Evolutionary conservation across 345 rosid species (phyloP), one percentile per base, ranked within the genome.

Genomic region (Salix viminalis): DNA sequence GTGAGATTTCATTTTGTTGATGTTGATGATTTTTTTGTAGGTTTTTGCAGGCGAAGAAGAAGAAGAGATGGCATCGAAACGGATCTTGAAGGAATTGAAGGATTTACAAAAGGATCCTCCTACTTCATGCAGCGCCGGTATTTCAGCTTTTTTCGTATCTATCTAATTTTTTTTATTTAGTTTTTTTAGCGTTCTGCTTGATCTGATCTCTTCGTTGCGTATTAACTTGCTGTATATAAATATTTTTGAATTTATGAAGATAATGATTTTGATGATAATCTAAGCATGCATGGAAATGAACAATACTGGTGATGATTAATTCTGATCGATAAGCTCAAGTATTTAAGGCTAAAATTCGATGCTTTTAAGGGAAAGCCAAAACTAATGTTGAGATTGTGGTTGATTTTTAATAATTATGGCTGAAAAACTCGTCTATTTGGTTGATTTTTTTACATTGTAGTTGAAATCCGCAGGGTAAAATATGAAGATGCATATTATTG

Each of bases 71-170:
- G 81, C 81, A 3, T 78, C 81, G 15, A 78, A 78, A 46, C 77
- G 81, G 72, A 78, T 78, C 81, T 73, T 78, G 73, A 78, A 78
- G 69, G 81, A 78, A 32, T 76, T 78, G 62, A 78, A 78, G 73
- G 81, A 78, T 78, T 78, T 78, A 67, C 81, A 78, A 48, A 78
- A 78, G 77, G 81, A 78, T 73, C 81, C 81, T 73, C 81, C 81
- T 15, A 78, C 81, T 39, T 78, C 81, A 15, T 78, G 81, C 77
- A 78, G 81, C 48, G 81, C 81, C 11, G 81, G 81, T 78, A 73
- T 65, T 23, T n/a, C 11, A 1, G 6, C 41, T 65, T 23, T 46
- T 42, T 16, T 21, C 18, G 24, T 24, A 4, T 46, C 6, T 46
- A 58, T 4, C 10, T 11, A 19, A 5, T 5, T 30, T 2, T 4